Conservation (phyloP, 164 flowering plant species). For the Saururus chinensis region DNA sequence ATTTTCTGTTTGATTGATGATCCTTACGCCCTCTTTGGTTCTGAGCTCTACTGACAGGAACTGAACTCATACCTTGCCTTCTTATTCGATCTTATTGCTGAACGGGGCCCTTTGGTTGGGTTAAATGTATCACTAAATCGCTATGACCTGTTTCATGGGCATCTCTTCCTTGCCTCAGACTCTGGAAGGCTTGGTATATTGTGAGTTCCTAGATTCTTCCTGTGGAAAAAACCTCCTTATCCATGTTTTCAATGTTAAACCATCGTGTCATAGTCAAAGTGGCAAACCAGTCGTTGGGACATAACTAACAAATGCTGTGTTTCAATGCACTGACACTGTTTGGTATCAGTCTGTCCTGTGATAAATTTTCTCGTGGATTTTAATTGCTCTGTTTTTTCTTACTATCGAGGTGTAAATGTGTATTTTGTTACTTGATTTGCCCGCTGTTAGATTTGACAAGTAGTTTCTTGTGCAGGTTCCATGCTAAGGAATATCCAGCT, state of each 20-base stretch:
- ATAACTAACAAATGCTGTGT: too few species aligned
- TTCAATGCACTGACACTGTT: too few species aligned
- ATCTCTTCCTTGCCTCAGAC: slow-evolving; percentile 64
- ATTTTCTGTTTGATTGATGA: not conserved
- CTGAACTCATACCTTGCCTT: slow-evolving; percentile 64
- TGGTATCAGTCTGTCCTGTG: too few species aligned
- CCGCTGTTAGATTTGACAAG: not conserved
- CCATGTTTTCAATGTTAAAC: not conserved
- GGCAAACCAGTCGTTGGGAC: not conserved
- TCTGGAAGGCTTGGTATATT: slow-evolving; percentile 84
- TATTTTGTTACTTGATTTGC: not conserved
- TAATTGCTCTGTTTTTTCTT: not conserved
- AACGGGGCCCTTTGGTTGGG: slow-evolving; percentile 68
- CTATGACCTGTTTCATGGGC: slow-evolving; percentile 91
- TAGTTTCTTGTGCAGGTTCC: slow-evolving; percentile 51
- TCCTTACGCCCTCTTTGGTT: not conserved
- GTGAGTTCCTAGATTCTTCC: slow-evolving; percentile 34
- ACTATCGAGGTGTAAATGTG: not conserved
- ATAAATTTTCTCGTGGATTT: too few species aligned
- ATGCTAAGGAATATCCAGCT: slow-evolving; percentile 91
- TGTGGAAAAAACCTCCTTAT: not conserved
- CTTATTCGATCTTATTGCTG: slow-evolving; percentile 62
- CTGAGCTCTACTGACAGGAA: slow-evolving; percentile 36
- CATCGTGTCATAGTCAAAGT: not conserved
- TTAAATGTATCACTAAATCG: slow-evolving; percentile 63